Base-by-base conservation (phyloP, 2,329 filamentous ascomycete genomes). In the Geosmithia morbida region DNA sequence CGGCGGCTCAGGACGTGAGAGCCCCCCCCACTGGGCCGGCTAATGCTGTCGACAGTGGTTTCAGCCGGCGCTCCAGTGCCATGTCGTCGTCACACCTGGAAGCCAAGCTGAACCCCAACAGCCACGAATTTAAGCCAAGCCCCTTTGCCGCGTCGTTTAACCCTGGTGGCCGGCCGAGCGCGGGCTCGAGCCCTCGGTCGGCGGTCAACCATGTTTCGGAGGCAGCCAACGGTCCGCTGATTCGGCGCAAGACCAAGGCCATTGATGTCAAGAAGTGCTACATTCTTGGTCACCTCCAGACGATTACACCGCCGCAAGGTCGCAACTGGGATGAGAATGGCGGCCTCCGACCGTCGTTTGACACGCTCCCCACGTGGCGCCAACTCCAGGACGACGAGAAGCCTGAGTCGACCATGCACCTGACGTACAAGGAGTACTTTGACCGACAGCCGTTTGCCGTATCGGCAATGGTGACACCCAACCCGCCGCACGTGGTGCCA, bases 331-430 rank as follows among this genome's bases (percentile, higher is more conserved):
- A 79, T 37, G 75, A 80, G 49, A 94, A 92, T 57, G 83, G 81
- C 44, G 88, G 87, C n/a, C 77, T 96, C 47, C 83, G 84, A 39
- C 83, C 84, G 26, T 81, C 90, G 3, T 96, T 83, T 63, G 83
- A 87, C 55, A 97, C 92, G 1, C 70, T 74, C 11, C 88, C 88
- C 1, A 89, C 83, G 1, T 98, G 92, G 90, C 81, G 84, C 51
- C 78, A 81, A 50, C 66, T 80, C 20, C 68, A 78, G 45, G 79
- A 81, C 18, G 83, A 87, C 53, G 85, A 94, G 53, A 86, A 85
- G 56, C 58, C 68, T 0, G 75, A 80, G 37, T 79, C 77, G 2
- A 78, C 74, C 2, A 81, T 81, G 71, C 70, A 67, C 51, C 57
- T 79, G 57, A 85, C 79, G 0, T 94, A 89, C 61, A 76, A 79